Base-by-base conservation (phyloP, 345 rosid genomes). In the Erucastrum elatum region DNA sequence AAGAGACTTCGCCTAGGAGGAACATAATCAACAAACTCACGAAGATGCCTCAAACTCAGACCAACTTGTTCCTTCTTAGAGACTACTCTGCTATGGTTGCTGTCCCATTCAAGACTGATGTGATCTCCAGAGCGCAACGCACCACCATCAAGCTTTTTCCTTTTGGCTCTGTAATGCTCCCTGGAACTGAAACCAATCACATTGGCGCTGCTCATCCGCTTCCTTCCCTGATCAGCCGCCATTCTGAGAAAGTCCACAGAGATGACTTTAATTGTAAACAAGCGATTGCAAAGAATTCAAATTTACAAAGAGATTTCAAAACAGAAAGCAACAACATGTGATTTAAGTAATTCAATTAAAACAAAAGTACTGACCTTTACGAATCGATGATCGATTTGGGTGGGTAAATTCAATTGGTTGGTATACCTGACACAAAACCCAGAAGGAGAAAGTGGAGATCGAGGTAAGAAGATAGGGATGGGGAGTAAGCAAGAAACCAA, bases 41-140 rank as follows among this genome's bases (percentile, higher is more conserved):
- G 91, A 79, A 89, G 82, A 83, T 86, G 88, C 77, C 94, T 93
- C 70, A 73, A 64, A 74, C 89, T 85, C 33, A 95, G 53, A 21
- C 93, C 97, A 83, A 95, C 81, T 83, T 95, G 99, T 44, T 90
- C 98, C 89, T 72, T 89, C 84, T 83, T 95, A 70, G 99, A 92
- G 70, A 93, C 85, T 34, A 95, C 98, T 71, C 70, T 84, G 49
- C 83, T 88, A 46, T 70, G 69, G 64, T 72, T 84, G 59, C 81
- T 81, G 70, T 95, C 94, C 99, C 99, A 95, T 86, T 90, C 89
- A 31, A 95, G 96, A 79, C 86, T 87, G 73, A 93, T 88, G 64
- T 85, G 92, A 78, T 90, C 93, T 78, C 89, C 93, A 0, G 86
- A 46, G 77, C 83, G 87, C 75, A 83, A 77, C 46, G 86, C 84